A percentile compares a stretch with the other conserved stretches of the same genome.
phyloP scores from a whole-genome alignment of 1,139 yeast genomes.

The Candida tetrigidarum region DNA sequence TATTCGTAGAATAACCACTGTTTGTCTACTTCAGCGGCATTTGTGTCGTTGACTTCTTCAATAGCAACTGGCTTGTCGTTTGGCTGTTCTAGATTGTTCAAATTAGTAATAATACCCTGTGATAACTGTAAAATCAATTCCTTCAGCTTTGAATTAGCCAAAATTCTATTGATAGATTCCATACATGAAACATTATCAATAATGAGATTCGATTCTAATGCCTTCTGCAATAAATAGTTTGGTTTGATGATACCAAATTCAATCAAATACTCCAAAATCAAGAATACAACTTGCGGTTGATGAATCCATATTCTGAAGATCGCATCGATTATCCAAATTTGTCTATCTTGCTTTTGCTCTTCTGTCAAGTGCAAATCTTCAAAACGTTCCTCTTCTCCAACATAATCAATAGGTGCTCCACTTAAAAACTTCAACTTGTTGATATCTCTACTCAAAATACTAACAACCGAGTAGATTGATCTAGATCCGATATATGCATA shows the following conservation, averaged over 20 bases:
- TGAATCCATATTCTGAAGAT: constrained; percentile 78
- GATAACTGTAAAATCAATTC: constrained; percentile 37
- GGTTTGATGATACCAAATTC: constrained; percentile 53
- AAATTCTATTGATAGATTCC: constrained; percentile 47
- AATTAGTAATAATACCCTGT: constrained; percentile 37
- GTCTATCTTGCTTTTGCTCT: constrained; percentile 32
- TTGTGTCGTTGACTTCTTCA: constrained; percentile 31
- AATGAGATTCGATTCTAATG: constrained; percentile 43
- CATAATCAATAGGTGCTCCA: constrained; percentile 35
- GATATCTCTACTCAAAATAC: constrained; percentile 62
- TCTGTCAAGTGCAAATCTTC: constrained; percentile 45
- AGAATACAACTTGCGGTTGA: constrained; percentile 80
- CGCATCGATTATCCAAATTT: constrained; percentile 60
- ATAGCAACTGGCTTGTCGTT: constrained; percentile 29
- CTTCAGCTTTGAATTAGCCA: constrained; percentile 25
- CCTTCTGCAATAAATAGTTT: constrained; percentile 43
- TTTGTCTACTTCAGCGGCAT: constrained; percentile 33
- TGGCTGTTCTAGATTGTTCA: constrained; percentile 36
- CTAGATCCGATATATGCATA: constrained; percentile 86
- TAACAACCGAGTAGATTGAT: constrained; percentile 84
- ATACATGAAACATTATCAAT: constrained; percentile 50
- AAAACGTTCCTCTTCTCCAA: constrained; percentile 35
- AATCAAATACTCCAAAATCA: constrained; percentile 67
- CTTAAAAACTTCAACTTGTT: constrained; percentile 51
- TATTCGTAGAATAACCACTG: constrained; percentile 52